Evolutionary conservation across 2,329 filamentous ascomycete species (phyloP).

Genomic region (Cladosporium velox): DNA sequence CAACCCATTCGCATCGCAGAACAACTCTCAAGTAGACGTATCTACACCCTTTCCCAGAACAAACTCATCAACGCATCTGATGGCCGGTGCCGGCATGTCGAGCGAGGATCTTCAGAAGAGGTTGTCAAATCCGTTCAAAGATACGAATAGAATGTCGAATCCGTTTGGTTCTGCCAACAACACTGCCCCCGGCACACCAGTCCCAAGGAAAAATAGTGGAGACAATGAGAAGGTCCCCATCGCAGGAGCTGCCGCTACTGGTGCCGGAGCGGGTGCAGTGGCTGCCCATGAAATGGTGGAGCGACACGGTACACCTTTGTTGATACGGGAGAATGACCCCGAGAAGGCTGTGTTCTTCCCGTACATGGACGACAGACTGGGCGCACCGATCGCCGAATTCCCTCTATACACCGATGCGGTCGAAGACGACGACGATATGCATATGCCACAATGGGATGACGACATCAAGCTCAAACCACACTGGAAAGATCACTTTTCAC

Average conservation of each 20-base stretch:
- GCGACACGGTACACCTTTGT: constrained; percentile 29
- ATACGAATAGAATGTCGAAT: constrained; percentile 33
- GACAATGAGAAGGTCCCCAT: constrained; percentile 24
- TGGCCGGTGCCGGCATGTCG: constrained; percentile 23
- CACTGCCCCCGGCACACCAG: constrained; percentile 28
- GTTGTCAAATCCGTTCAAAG: constrained; percentile 38
- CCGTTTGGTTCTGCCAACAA: constrained; percentile 30
- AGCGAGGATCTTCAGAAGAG: constrained; percentile 32
- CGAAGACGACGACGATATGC: constrained; percentile 57
- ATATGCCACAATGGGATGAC: constrained; percentile 55
- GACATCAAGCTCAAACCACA: constrained; percentile 48
- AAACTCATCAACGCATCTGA: constrained; percentile 31
- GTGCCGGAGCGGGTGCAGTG: constrained; percentile 10
- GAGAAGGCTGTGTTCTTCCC: constrained; percentile 42
- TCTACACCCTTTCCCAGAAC: constrained; percentile 28
- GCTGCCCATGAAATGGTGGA: constrained; percentile 5
- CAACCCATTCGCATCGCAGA: constrained; percentile 41
- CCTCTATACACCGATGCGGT: constrained; percentile 53
- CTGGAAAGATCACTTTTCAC: constrained; percentile 49
- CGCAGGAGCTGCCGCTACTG: constrained; percentile 22
- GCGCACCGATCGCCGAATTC: constrained; percentile 46
- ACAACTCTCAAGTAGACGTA: constrained; percentile 38
- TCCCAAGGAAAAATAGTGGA: constrained; percentile 18
- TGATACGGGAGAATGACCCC: constrained; percentile 36
- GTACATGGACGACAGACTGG: constrained; percentile 51